A percentile compares a stretch with the other conserved stretches of the same genome.
These are phyloP conservation scores for Lactarius akahatsu DNA, from an alignment of 768 basidiomycete genomes.

Conservation along the genomic window DNA sequence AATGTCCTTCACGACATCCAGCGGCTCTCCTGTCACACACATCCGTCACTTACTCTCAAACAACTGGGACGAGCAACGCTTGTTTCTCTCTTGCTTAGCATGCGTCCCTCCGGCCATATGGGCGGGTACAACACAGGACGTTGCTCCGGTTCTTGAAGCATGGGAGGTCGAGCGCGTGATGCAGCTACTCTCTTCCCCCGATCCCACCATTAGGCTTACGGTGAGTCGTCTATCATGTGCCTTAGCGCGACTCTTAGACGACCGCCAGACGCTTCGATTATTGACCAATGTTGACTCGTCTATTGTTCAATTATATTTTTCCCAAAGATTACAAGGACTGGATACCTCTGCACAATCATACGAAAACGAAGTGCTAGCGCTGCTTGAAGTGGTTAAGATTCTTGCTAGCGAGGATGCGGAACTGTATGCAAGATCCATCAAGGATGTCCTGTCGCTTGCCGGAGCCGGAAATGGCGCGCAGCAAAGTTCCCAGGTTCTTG, in stretches of 20 bases:
- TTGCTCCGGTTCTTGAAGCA: conserved; percentile 57
- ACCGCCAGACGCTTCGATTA: conserved; percentile 55
- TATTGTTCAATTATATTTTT: conserved; percentile 58
- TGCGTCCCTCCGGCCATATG: conserved; percentile 58
- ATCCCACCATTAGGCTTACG: conserved; percentile 56
- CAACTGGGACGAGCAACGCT: conserved; percentile 59
- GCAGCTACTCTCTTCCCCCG: conserved; percentile 60
- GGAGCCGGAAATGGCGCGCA: conserved; percentile 37
- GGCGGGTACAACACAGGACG: conserved; percentile 59
- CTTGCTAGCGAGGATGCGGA: conserved; percentile 53
- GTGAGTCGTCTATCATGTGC: conserved; percentile 39
- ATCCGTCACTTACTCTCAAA: conserved; percentile 62
- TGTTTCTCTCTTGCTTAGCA: conserved; percentile 65
- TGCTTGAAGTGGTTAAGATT: conserved; percentile 57
- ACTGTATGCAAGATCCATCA: conserved; percentile 53
- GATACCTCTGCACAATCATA: conserved; percentile 37
- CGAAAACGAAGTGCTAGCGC: conserved; percentile 44
- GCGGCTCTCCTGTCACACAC: conserved; percentile 38
- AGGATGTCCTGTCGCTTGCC: conserved; percentile 41
- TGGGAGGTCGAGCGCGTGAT: conserved; percentile 75
- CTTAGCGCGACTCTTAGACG: conserved; percentile 3
- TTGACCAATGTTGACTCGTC: conserved; percentile 55
- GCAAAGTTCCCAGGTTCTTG: conserved; percentile 46
- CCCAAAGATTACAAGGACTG: conserved; percentile 43
- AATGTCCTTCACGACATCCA: conserved; percentile 11